These are phyloP conservation scores for Logfia minima DNA, from an alignment of 129 eudicot species.

Conservation along the genomic window DNA sequence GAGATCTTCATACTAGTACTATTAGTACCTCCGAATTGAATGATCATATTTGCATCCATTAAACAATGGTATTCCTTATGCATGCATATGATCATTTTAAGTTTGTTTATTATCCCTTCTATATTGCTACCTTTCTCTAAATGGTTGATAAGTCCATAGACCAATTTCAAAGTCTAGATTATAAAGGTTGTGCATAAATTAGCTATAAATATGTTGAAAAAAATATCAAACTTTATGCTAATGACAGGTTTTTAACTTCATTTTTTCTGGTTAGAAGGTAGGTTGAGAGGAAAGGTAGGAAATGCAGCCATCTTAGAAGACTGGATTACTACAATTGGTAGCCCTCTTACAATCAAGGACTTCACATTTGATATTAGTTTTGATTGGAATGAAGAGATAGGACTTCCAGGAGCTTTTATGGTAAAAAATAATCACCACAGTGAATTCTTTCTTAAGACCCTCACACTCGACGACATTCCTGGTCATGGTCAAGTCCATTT, in stretches of 20 bases:
- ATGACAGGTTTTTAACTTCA: neutral
- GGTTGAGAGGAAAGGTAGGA: conserved; percentile 50
- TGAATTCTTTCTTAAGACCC: conserved; percentile 63
- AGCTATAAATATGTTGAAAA: no score
- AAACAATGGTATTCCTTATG: no score
- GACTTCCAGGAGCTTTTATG: conserved; percentile 64
- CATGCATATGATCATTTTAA: no score
- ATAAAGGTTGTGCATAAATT: no score
- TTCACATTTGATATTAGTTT: conserved; percentile 39
- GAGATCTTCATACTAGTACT: no score
- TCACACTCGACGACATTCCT: conserved; percentile 63
- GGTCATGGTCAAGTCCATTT: conserved; percentile 60
- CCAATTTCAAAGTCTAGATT: no score
- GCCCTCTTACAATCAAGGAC: conserved; percentile 40
- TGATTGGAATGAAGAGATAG: conserved; percentile 56
- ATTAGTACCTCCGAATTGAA: no score
- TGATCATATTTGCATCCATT: no score
- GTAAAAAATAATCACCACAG: conserved; percentile 51
- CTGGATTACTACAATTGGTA: conserved; percentile 44
- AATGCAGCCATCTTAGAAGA: conserved; percentile 53
- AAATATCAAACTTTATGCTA: no score
- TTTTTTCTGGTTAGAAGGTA: conserved; percentile 10
- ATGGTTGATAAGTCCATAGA: no score
- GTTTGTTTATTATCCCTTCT: no score
- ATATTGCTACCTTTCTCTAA: no score